phyloP scores from a whole-genome alignment of 2,329 filamentous ascomycete species.

The Fusarium virguliforme region DNA sequence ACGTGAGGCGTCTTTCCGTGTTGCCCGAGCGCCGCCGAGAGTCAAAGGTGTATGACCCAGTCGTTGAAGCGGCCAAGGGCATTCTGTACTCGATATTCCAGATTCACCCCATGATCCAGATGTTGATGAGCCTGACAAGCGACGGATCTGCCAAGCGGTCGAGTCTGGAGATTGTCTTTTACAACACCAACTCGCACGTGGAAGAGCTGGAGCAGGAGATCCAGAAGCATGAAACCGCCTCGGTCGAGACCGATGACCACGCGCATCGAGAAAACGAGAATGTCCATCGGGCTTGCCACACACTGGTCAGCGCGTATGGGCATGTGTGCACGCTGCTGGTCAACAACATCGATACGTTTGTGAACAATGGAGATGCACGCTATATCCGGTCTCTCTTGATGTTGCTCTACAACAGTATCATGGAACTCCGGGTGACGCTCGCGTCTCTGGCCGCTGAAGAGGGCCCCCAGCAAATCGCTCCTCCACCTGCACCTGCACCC shows the following conservation, averaged over 20 bases:
- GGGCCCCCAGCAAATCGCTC: conserved; percentile 36
- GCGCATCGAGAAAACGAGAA: conserved; percentile 73
- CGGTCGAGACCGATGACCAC: conserved; percentile 64
- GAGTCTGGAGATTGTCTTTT: conserved; percentile 77
- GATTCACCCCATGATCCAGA: conserved; percentile 78
- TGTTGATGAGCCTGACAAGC: conserved; percentile 73
- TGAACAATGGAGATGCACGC: conserved; percentile 76
- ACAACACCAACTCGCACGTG: conserved; percentile 77
- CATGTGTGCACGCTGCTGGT: conserved; percentile 75
- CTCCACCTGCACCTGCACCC: no score
- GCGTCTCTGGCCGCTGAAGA: conserved; percentile 54
- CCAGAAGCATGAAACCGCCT: conserved; percentile 70
- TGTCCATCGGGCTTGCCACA: conserved; percentile 75
- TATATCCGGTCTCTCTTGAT: conserved; percentile 77
- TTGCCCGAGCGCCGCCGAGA: conserved; percentile 76
- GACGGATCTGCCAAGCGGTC: conserved; percentile 74
- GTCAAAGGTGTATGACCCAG: conserved; percentile 73
- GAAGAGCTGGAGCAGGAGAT: conserved; percentile 77
- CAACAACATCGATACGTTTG: conserved; percentile 75
- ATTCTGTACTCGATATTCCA: conserved; percentile 78
- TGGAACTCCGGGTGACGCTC: conserved; percentile 74
- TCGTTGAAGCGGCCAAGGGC: conserved; percentile 76
- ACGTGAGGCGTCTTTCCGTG: conserved; percentile 75
- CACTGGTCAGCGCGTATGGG: conserved; percentile 75
- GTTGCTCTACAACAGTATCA: conserved; percentile 77